Percentiles rank a stretch among this genome's conserved stretches.
phyloP scores from a whole-genome alignment of 2,329 filamentous ascomycete species.

The Pseudogymnoascus sp. region DNA sequence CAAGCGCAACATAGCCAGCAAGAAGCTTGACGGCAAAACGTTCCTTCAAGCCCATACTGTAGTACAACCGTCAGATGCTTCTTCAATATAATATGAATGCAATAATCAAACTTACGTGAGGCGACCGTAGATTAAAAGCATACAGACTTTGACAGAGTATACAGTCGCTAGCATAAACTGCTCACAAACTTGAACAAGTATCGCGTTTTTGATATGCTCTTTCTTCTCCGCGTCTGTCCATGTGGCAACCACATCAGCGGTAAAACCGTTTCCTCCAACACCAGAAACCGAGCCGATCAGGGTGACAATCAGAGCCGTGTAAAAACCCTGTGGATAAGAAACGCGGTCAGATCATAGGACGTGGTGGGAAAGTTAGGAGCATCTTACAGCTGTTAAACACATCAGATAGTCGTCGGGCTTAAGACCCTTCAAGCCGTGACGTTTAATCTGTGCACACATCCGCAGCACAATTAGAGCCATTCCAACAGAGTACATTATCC shows the following conservation, averaged over 20 bases:
- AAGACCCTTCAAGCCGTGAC: slow-evolving; percentile 16
- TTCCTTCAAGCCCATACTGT: slow-evolving; percentile 36
- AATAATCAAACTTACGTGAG: slow-evolving; percentile 35
- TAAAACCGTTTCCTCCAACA: slow-evolving; percentile 36
- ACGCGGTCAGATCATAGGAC: not conserved
- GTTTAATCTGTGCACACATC: slow-evolving; percentile 19
- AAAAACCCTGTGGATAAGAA: slow-evolving; percentile 23
- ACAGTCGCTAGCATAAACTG: slow-evolving; percentile 43
- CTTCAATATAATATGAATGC: not conserved
- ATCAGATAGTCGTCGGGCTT: slow-evolving; percentile 20
- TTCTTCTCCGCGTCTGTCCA: slow-evolving; percentile 32
- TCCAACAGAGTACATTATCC: slow-evolving; percentile 17
- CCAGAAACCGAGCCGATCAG: slow-evolving; percentile 33
- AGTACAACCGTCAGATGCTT: not conserved
- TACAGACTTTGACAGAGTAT: slow-evolving; percentile 45
- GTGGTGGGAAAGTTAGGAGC: not conserved
- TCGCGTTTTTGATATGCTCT: slow-evolving; percentile 43
- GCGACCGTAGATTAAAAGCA: slow-evolving; percentile 48
- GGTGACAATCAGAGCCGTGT: slow-evolving; percentile 33
- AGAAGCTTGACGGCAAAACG: slow-evolving; percentile 39
- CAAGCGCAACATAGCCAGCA: slow-evolving; percentile 36
- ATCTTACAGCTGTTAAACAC: slow-evolving; percentile 16
- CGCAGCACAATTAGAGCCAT: slow-evolving; percentile 19
- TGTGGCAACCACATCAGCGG: slow-evolving; percentile 28
- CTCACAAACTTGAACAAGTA: slow-evolving; percentile 53